Conservation (phyloP, 768 basidiomycete species). For the Xerocomus potaroensis region DNA sequence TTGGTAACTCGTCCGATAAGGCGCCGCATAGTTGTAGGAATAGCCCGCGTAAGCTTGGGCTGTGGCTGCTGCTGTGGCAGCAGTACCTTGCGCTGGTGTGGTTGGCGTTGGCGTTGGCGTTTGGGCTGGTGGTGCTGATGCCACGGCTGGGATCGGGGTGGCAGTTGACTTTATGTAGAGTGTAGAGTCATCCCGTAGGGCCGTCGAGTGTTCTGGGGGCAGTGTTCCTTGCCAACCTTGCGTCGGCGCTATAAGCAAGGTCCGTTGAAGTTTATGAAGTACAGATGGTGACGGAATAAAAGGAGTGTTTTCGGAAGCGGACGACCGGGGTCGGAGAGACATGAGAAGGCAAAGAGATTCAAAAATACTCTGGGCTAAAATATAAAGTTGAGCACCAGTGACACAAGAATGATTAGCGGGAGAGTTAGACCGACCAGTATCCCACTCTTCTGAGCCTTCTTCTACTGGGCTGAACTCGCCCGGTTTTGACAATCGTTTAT, state of each 20-base stretch:
- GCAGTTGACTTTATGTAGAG: constrained; percentile 55
- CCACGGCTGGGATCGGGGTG: constrained; percentile 29
- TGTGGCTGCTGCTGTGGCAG: constrained; percentile 22
- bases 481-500: constrained; percentile 45
- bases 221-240: constrained; percentile 76
- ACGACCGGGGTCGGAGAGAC: constrained; percentile 64
- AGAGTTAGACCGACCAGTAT: constrained; percentile 54
- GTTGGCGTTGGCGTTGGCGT: constrained; percentile 31
- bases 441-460: constrained; percentile 79
- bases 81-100: constrained; percentile 20
- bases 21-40: constrained; percentile 35
- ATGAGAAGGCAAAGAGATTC: constrained; percentile 65
- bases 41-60: constrained; percentile 30
- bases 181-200: constrained; percentile 73
- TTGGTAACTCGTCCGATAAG: constrained; percentile 30
- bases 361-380: constrained; percentile 65
- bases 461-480: constrained; percentile 47
- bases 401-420: constrained; percentile 1
- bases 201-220: constrained; percentile 48
- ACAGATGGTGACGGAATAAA: constrained; percentile 60
- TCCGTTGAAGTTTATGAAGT: constrained; percentile 69
- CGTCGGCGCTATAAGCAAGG: constrained; percentile 55
- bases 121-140: constrained; percentile 32
- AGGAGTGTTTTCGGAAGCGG: constrained; percentile 38
- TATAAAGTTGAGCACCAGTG: constrained; percentile 11